A percentile compares a stretch with the other conserved stretches of the same genome.
These are phyloP conservation scores for Emericellopsis cladophorae DNA, from an alignment of 2,329 filamentous ascomycete genomes.

Conservation along the genomic window DNA sequence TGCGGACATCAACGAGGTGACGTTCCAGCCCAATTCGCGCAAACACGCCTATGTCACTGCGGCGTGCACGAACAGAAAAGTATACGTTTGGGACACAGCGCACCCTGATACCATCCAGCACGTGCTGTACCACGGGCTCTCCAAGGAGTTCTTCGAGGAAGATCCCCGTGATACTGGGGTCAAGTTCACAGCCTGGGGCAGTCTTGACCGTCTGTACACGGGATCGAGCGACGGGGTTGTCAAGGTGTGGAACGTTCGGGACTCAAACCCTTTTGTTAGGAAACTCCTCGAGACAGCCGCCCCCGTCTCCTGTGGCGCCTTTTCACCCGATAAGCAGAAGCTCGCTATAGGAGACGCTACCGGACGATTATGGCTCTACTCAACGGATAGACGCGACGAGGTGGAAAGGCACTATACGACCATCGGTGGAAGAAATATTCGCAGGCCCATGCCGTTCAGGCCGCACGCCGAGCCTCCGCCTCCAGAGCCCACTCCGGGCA, in stretches of 20 bases:
- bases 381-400: constrained; percentile 30
- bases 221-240: constrained; percentile 51
- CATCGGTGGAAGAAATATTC: constrained; percentile 22
- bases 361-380: constrained; percentile 44
- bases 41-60: constrained; percentile 42
- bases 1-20: constrained; percentile 50
- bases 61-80: constrained; percentile 47
- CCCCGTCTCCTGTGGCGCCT: constrained; percentile 44
- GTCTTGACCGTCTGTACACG: constrained; percentile 45
- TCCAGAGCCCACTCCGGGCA: constrained; percentile 14
- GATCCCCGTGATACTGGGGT: constrained; percentile 45
- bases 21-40: constrained; percentile 41
- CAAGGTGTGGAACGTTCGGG: constrained; percentile 49
- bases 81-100: constrained; percentile 51
- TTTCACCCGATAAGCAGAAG: constrained; percentile 41
- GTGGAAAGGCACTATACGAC: constrained; percentile 19
- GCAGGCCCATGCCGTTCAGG: constrained; percentile 32
- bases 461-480: constrained; percentile 36
- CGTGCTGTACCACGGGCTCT: constrained; percentile 37
- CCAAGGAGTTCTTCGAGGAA: constrained; percentile 23
- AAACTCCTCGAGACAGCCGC: constrained; percentile 40
- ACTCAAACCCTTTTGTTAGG: constrained; percentile 30
- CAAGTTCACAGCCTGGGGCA: constrained; percentile 52
- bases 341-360: constrained; percentile 49
- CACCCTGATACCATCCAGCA: constrained; percentile 43